Percentiles rank a stretch among this genome's conserved stretches.
Conservation (phyloP, 768 basidiomycete genomes). For the Kwoniella dejecticola region DNA sequence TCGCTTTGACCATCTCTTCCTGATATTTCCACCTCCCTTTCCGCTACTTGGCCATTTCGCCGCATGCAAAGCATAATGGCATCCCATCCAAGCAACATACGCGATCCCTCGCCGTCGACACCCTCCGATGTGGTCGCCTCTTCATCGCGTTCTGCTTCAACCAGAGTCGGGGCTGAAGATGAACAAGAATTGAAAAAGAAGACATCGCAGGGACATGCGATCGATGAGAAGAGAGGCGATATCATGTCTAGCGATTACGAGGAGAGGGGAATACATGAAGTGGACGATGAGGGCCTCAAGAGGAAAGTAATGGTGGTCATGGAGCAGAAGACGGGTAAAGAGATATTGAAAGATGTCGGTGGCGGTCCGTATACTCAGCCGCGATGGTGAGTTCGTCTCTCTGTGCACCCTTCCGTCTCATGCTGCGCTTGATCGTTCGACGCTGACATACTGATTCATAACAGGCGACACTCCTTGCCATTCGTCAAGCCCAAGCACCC, state of each 20-base stretch:
- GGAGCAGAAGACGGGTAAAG: slow-evolving; percentile 46
- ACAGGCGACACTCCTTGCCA: slow-evolving; percentile 49
- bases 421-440: no score
- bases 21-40: background rate
- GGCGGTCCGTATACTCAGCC: slow-evolving; percentile 46
- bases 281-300: slow-evolving; percentile 42
- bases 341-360: slow-evolving; percentile 33
- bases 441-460: slow-evolving; percentile 10
- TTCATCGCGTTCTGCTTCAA: slow-evolving; percentile 16
- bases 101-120: background rate
- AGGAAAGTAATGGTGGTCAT: slow-evolving; percentile 42
- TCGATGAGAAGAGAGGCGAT: background rate
- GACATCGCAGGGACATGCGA: background rate
- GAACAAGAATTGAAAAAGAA: slow-evolving; percentile 4
- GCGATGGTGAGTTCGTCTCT: slow-evolving; percentile 37
- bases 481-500: slow-evolving; percentile 51
- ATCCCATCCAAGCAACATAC: no score
- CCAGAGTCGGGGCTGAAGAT: slow-evolving; percentile 19
- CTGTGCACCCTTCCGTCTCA: background rate
- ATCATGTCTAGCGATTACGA: slow-evolving; percentile 21
- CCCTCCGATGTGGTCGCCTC: slow-evolving; percentile 5
- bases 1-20: background rate
- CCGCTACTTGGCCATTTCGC: background rate
- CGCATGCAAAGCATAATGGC: background rate
- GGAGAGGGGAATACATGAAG: slow-evolving; percentile 38